These are phyloP conservation scores for Pseudogymnoascus sp. DNA, from an alignment of 2,329 filamentous ascomycete species.

Conservation along the genomic window DNA sequence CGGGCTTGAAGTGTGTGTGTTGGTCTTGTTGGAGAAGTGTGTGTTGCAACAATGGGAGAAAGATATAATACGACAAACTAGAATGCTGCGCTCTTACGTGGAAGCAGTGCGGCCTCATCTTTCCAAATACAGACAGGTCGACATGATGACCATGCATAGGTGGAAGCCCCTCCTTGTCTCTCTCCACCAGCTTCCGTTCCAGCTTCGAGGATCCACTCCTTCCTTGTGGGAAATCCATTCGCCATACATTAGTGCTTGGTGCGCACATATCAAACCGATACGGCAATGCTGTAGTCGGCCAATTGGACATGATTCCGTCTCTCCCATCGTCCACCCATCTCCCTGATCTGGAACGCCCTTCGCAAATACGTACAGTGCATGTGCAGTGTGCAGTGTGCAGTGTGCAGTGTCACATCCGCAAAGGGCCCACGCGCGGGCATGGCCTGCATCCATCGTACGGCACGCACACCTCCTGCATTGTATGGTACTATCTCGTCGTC, in stretches of 20 bases:
- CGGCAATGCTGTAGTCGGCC: not conserved
- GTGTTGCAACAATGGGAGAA: not conserved
- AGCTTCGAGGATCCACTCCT: not conserved
- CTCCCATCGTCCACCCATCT: not conserved
- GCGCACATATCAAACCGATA: not conserved
- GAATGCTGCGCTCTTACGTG: not conserved
- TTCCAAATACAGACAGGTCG: conserved; percentile 3
- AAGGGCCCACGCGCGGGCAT: not conserved
- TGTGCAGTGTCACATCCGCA: not conserved
- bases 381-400: no score
- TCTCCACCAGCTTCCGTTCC: not conserved
- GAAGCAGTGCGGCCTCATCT: conserved; percentile 7
- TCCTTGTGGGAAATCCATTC: not conserved
- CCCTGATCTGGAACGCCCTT: not conserved
- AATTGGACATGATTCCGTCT: not conserved
- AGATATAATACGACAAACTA: not conserved
- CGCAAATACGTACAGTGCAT: not conserved
- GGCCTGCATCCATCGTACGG: not conserved
- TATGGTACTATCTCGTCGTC: not conserved
- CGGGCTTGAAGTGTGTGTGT: not conserved
- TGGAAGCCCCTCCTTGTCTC: not conserved
- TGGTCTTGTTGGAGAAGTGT: not conserved
- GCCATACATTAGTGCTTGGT: not conserved
- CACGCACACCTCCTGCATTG: not conserved
- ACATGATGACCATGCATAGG: not conserved